Conservation (phyloP, 441 rosid genomes). For the Mallotus repandus region DNA sequence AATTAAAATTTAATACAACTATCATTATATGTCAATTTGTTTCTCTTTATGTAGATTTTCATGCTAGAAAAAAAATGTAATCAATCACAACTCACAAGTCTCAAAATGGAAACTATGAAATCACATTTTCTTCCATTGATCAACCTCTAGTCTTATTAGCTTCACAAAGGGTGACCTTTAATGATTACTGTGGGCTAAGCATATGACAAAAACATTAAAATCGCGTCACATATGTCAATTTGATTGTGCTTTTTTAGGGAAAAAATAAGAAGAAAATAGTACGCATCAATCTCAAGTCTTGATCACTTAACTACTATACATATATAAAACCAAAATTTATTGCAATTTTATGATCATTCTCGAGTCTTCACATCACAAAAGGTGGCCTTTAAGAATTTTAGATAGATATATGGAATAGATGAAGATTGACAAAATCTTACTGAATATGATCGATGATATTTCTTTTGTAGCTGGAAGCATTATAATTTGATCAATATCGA, state of each 20-base stretch:
- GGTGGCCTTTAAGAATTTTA: no score
- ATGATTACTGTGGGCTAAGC: not conserved
- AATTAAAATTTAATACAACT: not conserved
- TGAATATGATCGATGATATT: no score
- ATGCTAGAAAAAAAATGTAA: not conserved
- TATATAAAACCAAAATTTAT: no score
- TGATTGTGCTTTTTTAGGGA: not conserved
- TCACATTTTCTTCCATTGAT: not conserved
- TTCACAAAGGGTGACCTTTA: not conserved
- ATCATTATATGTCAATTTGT: not conserved
- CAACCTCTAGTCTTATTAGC: not conserved
- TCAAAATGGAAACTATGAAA: not conserved
- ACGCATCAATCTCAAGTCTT: constrained; percentile 9
- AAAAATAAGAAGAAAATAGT: not conserved
- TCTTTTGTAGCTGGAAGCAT: no score
- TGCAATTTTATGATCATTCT: no score
- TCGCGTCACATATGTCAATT: not conserved
- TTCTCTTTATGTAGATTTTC: not conserved
- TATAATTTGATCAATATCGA: no score
- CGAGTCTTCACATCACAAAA: not conserved
- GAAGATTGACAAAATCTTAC: no score
- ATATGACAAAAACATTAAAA: not conserved
- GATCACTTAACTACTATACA: constrained; percentile 9
- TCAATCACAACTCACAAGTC: not conserved
- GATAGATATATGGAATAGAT: no score